phyloP scores from a whole-genome alignment of 2,329 filamentous ascomycete species.

The Sclerotinia nivalis region DNA sequence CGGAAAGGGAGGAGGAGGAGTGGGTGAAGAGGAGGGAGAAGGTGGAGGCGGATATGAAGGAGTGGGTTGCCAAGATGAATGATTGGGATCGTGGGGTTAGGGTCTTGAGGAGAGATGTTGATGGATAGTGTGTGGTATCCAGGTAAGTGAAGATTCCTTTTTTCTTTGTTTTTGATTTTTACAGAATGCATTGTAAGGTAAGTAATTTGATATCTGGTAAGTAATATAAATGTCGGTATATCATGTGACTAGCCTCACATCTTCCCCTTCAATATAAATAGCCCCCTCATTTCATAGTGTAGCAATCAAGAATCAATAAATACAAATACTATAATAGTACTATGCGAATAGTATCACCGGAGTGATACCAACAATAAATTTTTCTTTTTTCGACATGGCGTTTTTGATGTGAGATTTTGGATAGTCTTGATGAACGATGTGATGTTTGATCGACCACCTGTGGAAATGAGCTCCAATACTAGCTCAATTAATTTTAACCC shows the following conservation, averaged over 20 bases:
- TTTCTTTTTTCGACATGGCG: background rate
- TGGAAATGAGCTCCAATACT: no score
- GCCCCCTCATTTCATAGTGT: no score
- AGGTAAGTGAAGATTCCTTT: background rate
- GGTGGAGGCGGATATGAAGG: background rate
- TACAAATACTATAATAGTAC: no score
- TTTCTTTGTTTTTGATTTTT: background rate
- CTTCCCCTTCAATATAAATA: no score
- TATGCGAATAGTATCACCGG: no score
- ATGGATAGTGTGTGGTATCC: background rate
- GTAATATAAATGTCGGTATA: no score
- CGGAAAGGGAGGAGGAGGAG: background rate
- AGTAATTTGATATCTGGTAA: background rate
- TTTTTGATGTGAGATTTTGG: background rate
- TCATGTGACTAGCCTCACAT: no score
- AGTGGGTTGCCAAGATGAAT: background rate
- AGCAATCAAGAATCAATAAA: no score
- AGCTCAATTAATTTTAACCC: no score
- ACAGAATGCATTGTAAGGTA: background rate
- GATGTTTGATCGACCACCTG: background rate
- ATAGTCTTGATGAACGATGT: background rate
- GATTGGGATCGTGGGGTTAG: background rate
- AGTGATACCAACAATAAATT: no score
- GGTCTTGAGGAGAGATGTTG: background rate
- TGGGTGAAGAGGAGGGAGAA: background rate